Evolutionary conservation across 805 yeast genomes (phyloP), one percentile per base, ranked within the genome.

Genomic region (Cyberlindnera samutprakarnensis): DNA sequence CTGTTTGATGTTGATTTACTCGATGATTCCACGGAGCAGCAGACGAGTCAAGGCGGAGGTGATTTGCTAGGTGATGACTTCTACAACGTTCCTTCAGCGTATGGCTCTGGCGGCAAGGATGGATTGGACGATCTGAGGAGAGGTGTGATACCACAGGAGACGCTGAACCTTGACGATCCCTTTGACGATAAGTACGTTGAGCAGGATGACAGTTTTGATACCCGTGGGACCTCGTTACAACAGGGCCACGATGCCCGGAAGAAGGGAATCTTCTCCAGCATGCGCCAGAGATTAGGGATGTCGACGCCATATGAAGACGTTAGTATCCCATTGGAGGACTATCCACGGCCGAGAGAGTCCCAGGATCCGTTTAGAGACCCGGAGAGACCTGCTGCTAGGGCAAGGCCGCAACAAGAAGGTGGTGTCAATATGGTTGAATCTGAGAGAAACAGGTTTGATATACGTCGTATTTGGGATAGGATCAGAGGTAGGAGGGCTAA

Each of bases 1-100:
- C 44, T 63, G 16, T 63, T 62, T 32, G 68, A 63, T 39, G 52
- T 63, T 14, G 67, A 62, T 37, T 47, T 62, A 29, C 41, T 61
- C 46, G 35, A 24, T 14, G 29, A 11, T 6, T 8, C 17, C 13
- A 31, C 13, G 20, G 13, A 13, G 19, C 30, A 28, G 14, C 14
- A 16, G 10, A 10, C 23, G 35, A 14, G 30, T 38, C 21, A 33
- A 37, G 13, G 27, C 21, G 28, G 44, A 38, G 15, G 22, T 25
- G 2, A 36, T 29, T 29, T 47, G 17, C 10, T 8, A 8, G 47
- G 38, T 2, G 48, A 39, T 9, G 41, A 36, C 18, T 5, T 33
- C 29, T 27, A 27, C 15, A 17, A 33, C 14, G 31, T 38, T 1
- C 35, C 41, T n/a, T 34, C 39, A 19, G 43, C 43, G 2, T 37